Conservation (phyloP, 2,329 filamentous ascomycete genomes). For the Aureobasidium sp. region DNA sequence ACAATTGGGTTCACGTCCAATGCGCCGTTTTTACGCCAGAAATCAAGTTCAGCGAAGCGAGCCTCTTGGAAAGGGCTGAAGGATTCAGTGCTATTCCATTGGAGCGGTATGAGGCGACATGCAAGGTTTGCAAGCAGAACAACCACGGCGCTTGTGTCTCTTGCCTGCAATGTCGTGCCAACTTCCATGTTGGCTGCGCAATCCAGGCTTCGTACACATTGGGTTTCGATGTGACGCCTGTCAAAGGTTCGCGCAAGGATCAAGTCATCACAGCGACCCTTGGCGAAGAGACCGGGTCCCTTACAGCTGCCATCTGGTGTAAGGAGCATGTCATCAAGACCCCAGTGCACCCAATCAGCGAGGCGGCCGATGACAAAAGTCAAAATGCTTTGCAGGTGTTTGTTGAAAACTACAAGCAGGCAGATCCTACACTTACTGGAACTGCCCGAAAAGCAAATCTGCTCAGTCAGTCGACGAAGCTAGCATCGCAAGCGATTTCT, state of each 20-base stretch:
- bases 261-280: conserved; percentile 73
- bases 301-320: conserved; percentile 85
- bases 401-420: conserved; percentile 86
- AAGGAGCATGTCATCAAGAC: conserved; percentile 71
- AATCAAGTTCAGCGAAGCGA: conserved; percentile 83
- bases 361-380: conserved; percentile 63
- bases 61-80: conserved; percentile 76
- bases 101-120: conserved; percentile 66
- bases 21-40: conserved; percentile 91
- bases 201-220: conserved; percentile 74
- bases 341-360: conserved; percentile 70
- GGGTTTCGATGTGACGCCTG: conserved; percentile 82
- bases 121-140: conserved; percentile 73
- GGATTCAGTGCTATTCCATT: conserved; percentile 77
- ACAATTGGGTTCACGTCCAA: conserved; percentile 96
- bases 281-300: conserved; percentile 71
- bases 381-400: conserved; percentile 79
- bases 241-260: conserved; percentile 83
- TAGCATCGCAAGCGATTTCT: conserved; percentile 31
- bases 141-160: conserved; percentile 68
- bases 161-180: conserved; percentile 66
- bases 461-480: conserved; percentile 58
- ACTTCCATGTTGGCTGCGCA: conserved; percentile 85
- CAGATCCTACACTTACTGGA: conserved; percentile 81
- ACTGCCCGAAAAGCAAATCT: conserved; percentile 89